Percentiles rank a stretch among this genome's conserved stretches.
phyloP scores from a whole-genome alignment of 192 early-diverging fungal genomes.

The Borealophlyctis nickersoniae region DNA sequence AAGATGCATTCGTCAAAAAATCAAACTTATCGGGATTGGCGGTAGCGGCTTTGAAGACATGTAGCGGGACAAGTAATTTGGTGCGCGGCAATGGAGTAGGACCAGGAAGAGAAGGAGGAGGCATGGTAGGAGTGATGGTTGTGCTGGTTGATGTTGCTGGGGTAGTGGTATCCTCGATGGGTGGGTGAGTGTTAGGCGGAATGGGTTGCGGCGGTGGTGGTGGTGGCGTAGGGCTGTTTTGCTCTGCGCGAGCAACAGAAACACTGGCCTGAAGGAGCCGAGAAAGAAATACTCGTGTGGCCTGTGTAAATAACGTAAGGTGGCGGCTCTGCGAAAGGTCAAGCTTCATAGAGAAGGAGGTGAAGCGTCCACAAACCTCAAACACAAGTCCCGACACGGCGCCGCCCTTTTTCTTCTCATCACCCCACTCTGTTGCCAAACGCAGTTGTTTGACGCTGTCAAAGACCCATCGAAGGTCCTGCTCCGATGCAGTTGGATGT shows the following conservation, averaged over 20 bases:
- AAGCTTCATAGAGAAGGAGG: too few species aligned
- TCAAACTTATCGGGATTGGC: conserved; percentile 4
- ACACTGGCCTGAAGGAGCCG: background rate
- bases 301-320: conserved; percentile 10
- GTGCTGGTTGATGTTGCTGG: too few species aligned
- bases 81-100: background rate
- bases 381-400: conserved; percentile 10
- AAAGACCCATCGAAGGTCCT: conserved; percentile 17
- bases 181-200: too few species aligned
- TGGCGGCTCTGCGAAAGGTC: background rate
- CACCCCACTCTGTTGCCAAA: conserved; percentile 5
- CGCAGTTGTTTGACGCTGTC: conserved; percentile 13
- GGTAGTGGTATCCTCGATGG: too few species aligned
- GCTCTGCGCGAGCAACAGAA: conserved; percentile 5
- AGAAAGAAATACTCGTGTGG: conserved; percentile 6
- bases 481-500: conserved; percentile 15
- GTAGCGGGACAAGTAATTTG: conserved; percentile 17
- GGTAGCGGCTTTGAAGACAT: conserved; percentile 13
- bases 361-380: conserved; percentile 3
- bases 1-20: conserved; percentile 16
- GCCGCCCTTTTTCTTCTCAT: background rate
- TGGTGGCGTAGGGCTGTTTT: background rate
- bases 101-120: too few species aligned
- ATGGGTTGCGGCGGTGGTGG: too few species aligned
- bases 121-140: too few species aligned